Evolutionary conservation across 352 stramenopile genomes (phyloP).

Genomic region (Saprolegnia parasitica): DNA sequence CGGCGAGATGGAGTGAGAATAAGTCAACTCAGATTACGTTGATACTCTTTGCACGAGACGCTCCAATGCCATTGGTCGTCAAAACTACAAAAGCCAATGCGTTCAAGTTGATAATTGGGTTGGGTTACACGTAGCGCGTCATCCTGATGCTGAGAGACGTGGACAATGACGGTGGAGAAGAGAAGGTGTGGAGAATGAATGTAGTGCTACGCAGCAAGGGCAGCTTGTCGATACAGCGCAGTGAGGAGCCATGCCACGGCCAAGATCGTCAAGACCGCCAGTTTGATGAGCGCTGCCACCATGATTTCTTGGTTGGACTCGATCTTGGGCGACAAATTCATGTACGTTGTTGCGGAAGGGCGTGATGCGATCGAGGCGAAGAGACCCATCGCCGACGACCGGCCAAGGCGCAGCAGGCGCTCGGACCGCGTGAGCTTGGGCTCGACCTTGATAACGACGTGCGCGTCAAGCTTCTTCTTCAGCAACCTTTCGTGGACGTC

Average conservation of each 20-base stretch:
- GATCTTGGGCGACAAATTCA: constrained; percentile 32
- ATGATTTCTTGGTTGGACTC: constrained; percentile 42
- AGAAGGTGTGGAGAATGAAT: too few species aligned
- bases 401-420: constrained; percentile 10
- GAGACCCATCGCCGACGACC: background rate
- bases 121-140: too few species aligned
- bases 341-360: constrained; percentile 1
- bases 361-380: background rate
- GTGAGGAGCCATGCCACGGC: constrained; percentile 38
- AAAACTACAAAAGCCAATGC: background rate
- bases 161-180: too few species aligned
- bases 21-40: background rate
- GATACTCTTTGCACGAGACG: too few species aligned
- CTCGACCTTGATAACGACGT: constrained; percentile 32
- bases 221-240: constrained; percentile 35
- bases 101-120: background rate
- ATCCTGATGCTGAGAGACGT: too few species aligned
- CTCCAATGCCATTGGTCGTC: too few species aligned
- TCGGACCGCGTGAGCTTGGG: constrained; percentile 33
- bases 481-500: constrained; percentile 18
- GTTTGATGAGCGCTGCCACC: constrained; percentile 35
- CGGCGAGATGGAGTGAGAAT: background rate
- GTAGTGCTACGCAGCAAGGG: background rate
- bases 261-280: constrained; percentile 38
- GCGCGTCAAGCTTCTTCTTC: constrained; percentile 21